phyloP scores from a whole-genome alignment of 75 land plant genomes.

The Pinus taeda region DNA sequence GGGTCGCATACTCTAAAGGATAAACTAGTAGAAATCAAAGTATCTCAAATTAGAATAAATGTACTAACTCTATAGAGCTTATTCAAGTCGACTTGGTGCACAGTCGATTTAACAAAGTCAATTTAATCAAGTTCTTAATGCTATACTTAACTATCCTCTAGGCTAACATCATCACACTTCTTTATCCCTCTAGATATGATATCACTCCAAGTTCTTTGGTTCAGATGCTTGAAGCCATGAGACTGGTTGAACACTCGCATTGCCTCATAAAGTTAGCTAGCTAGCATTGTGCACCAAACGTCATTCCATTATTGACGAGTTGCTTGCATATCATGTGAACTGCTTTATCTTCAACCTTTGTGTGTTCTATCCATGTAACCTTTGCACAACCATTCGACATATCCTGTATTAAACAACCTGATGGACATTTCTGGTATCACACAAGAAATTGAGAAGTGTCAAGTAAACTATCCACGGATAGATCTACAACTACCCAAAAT shows the following conservation, averaged over 20 bases:
- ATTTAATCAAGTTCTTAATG: too few relatives aligned
- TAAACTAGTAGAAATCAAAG: too few relatives aligned
- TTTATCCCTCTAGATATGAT: slow-evolving; percentile 3
- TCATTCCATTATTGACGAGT: slow-evolving; percentile 50
- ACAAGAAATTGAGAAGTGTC: slow-evolving; percentile 26
- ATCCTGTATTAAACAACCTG: slow-evolving; percentile 86
- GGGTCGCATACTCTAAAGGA: too few relatives aligned
- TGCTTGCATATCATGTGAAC: slow-evolving; percentile 45
- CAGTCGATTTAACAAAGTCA: too few relatives aligned
- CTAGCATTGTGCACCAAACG: slow-evolving; percentile 83
- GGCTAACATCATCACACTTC: slow-evolving; percentile 27
- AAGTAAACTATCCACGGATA: slow-evolving; percentile 59
- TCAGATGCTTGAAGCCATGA: slow-evolving; percentile 49
- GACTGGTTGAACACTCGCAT: slow-evolving; percentile 68
- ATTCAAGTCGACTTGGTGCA: too few relatives aligned
- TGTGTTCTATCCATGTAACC: slow-evolving; percentile 76
- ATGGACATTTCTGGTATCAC: slow-evolving; percentile 55
- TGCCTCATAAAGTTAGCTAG: slow-evolving; percentile 61
- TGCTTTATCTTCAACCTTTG: slow-evolving; percentile 58
- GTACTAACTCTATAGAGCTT: too few relatives aligned
- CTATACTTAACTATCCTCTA: slow-evolving; percentile 12
- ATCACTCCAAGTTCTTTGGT: slow-evolving; percentile 54
- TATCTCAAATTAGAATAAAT: too few relatives aligned
- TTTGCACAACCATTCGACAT: slow-evolving; percentile 89
- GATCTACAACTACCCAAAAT: slow-evolving; percentile 71